Base-by-base conservation (phyloP, 768 basidiomycete species). In the Mycena haematopus region DNA sequence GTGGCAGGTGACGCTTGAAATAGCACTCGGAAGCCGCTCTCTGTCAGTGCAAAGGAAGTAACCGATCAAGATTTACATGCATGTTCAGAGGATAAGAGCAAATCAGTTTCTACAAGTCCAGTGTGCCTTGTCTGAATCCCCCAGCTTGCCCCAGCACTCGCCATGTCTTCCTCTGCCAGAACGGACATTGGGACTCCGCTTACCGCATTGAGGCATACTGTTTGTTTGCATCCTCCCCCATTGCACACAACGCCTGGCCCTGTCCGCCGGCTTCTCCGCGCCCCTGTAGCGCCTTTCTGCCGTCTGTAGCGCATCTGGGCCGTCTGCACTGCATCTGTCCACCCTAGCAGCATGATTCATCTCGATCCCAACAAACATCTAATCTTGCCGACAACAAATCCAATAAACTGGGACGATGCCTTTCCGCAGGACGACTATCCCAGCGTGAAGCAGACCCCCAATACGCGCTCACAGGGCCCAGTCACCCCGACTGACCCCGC, bases 321-420 rank as follows among this genome's bases (percentile, higher is more conserved):
- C 25, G 21, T 10, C 52, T 29, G 15, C 27, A 25, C 4, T 7
- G 24, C 27, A n/a, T 24, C 6, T 29, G 22, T 56, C 35, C 60
- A 14, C 13, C 22, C 44, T 45, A 44, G 44, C 52, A 54, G 31
- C 38, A 84, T 84, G 82, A 81, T 84, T 76, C 79, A 81, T 75
- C 77, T 84, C 76, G 82, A 84, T 83, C 82, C 72, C 70, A 78
- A 69, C 69, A 76, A 75, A 56, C 72, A 79, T 77, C 75, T 78
- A 71, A 78, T 79, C 75, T 78, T 78, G 69, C 72, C 75, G 69
- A 71, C 70, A 69, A 73, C 29, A 4, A 31, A 61, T 64, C 74
- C 70, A 65, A 62, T 76, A 67, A 65, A 72, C 71, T 80, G 78
- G 78, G 63, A 66, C 67, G 56, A 65, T 46, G 63, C 60, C 62